Evolutionary conservation across 495 filamentous ascomycete species (phyloP), one percentile per base, ranked within the genome.

Genomic region (Chlorociboria aeruginascens): DNA sequence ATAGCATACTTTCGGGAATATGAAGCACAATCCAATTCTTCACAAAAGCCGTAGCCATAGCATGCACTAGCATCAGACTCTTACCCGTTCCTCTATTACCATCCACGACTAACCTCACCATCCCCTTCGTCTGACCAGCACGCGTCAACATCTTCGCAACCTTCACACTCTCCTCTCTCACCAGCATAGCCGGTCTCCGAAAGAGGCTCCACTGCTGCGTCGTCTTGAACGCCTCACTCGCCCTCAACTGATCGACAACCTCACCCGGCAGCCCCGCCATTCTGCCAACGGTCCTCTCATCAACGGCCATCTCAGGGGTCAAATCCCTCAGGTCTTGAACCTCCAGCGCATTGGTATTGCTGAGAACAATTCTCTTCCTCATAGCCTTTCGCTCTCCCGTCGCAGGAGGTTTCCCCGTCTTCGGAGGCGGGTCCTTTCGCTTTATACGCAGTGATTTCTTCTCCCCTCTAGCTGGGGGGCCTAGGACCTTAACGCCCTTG

Each of bases 161-260:
- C 46, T 85, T 74, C 54, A 87, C 63, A 30, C 82, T 85, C 67
- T 94, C 84, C 39, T 70, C 69, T 55, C 89, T 75, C 44, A 94
- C 60, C 52, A 98, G 66, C 31, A 77, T 77, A 40, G 79, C 80
- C 12, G 92, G 90, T 43, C 81, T 73, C 56, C 83, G 67, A 66
- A 96, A 98, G 57, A 93, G 68, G 28, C 71, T 73, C 92, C 92
- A 98, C 47, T 74, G 81, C 71, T 97, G 92, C 11, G 77, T 81
- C n/a, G 77, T 67, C 73, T 95, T 90, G 73, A 98, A 98, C 9
- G 86, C 89, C 54, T 92, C 83, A 51, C 81, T 70, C 16, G 77
- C 79, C 55, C 86, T 76, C 76, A 98, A 71, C 60, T 78, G 73
- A 68, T 93, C 86, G 20, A 94, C 69, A 46, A 84, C 67, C 1